phyloP scores from a whole-genome alignment of 208 protist genomes.

The Jaenimonas drosophilae region DNA sequence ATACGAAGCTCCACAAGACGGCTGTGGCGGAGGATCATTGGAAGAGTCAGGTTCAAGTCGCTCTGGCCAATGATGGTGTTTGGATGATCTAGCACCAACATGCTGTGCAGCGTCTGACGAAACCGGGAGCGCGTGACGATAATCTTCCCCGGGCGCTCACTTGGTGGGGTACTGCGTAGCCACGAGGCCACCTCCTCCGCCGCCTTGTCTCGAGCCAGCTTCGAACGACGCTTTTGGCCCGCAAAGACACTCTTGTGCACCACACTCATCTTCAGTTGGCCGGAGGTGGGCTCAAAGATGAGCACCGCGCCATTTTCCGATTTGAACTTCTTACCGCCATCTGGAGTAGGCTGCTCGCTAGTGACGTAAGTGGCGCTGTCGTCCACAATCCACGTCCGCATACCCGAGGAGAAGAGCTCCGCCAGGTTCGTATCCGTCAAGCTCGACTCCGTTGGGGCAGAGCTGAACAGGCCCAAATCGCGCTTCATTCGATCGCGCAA shows the following conservation, averaged over 20 bases:
- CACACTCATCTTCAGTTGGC: constrained; percentile 99
- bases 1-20: constrained; percentile 99
- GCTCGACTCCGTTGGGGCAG: constrained; percentile 99
- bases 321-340: constrained; percentile 97
- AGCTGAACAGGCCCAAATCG: constrained; percentile 99
- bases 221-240: constrained; percentile 99
- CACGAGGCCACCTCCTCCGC: constrained; percentile 99
- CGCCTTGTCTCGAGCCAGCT: constrained; percentile 99
- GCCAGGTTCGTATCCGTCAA: constrained; percentile 98
- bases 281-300: constrained; percentile 99
- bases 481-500: constrained; percentile 99
- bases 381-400: constrained; percentile 99
- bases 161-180: constrained; percentile 97
- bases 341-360: constrained; percentile 99
- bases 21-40: constrained; percentile 98
- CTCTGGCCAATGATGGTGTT: constrained; percentile 99
- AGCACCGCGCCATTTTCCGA: constrained; percentile 99
- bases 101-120: constrained; percentile 85
- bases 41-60: constrained; percentile 99
- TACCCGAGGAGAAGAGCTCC: constrained; percentile 98
- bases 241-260: constrained; percentile 99
- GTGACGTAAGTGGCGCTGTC: constrained; percentile 99
- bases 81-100: constrained; percentile 98
- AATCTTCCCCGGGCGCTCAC: constrained; percentile 99
- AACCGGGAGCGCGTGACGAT: constrained; percentile 99